Conservation (phyloP, 2,329 filamentous ascomycete genomes). For the Fusarium sp. region DNA sequence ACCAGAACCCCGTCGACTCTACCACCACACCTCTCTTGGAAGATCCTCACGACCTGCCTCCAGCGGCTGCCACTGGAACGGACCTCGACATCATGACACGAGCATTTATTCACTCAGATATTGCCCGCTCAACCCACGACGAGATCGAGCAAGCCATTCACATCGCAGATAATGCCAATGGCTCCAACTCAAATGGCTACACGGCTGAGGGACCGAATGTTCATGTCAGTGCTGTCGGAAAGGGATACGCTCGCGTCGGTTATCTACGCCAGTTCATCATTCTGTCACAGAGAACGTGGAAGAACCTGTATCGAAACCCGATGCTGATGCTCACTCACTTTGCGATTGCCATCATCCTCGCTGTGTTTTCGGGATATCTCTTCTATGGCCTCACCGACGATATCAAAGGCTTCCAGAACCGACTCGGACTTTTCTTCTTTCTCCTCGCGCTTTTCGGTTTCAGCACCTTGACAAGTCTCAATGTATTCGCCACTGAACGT, state of each 20-base stretch:
- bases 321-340: constrained; percentile 99
- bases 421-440: constrained; percentile 97
- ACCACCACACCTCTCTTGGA: constrained; percentile 72
- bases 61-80: constrained; percentile 70
- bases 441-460: constrained; percentile 95
- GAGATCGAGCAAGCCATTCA: constrained; percentile 80
- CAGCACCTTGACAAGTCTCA: constrained; percentile 92
- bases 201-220: constrained; percentile 59
- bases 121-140: constrained; percentile 77
- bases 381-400: constrained; percentile 98
- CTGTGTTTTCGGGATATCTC: constrained; percentile 92
- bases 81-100: constrained; percentile 85
- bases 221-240: constrained; percentile 71
- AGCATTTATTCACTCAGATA: constrained; percentile 81
- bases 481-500: constrained; percentile 91
- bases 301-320: constrained; percentile 95
- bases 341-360: constrained; percentile 93
- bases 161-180: constrained; percentile 74
- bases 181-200: constrained; percentile 66
- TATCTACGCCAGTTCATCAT: constrained; percentile 87
- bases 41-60: constrained; percentile 73
- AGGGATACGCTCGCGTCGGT: constrained; percentile 84
- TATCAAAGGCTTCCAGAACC: constrained; percentile 97
- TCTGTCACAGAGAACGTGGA: constrained; percentile 91
- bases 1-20: constrained; percentile 55